Evolutionary conservation across 768 basidiomycete genomes (phyloP).

Genomic region (Boletus rubroflammeus): DNA sequence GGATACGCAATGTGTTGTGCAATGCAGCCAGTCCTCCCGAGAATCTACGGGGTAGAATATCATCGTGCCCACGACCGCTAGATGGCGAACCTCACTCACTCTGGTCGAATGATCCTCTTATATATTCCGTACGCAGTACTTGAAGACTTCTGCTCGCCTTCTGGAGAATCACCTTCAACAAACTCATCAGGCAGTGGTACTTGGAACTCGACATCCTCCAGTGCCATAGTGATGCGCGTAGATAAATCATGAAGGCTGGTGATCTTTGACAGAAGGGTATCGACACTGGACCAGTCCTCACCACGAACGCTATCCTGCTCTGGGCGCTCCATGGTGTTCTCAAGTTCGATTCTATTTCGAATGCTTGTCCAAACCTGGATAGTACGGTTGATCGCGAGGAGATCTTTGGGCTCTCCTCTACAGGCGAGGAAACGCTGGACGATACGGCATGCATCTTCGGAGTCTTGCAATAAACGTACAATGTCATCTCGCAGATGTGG

Average conservation of each 20-base stretch:
- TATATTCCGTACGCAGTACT: conserved; percentile 29
- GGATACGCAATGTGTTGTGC: conserved; percentile 44
- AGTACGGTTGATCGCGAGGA: conserved; percentile 60
- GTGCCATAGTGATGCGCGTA: conserved; percentile 49
- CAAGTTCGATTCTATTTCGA: conserved; percentile 47
- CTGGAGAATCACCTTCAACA: conserved; percentile 20
- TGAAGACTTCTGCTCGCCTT: conserved; percentile 10
- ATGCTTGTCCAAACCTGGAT: conserved; percentile 59
- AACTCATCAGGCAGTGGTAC: conserved; percentile 20
- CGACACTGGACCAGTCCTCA: conserved; percentile 56
- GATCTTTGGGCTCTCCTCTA: conserved; percentile 62
- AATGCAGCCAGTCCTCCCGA: conserved; percentile 50
- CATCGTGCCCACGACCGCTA: not conserved
- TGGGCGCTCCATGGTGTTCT: conserved; percentile 49
- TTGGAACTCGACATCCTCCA: conserved; percentile 32
- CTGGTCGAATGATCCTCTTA: conserved; percentile 64
- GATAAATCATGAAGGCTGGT: conserved; percentile 50
- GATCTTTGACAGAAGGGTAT: conserved; percentile 52
- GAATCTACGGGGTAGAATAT: conserved; percentile 42
- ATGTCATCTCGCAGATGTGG: conserved; percentile 67
- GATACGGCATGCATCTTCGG: conserved; percentile 71
- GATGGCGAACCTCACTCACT: conserved; percentile 39
- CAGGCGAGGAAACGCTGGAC: conserved; percentile 74
- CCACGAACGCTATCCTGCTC: conserved; percentile 20
- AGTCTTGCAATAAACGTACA: conserved; percentile 45